Evolutionary conservation across 805 yeast genomes (phyloP).

Genomic region (Hanseniaspora valbyensis): DNA sequence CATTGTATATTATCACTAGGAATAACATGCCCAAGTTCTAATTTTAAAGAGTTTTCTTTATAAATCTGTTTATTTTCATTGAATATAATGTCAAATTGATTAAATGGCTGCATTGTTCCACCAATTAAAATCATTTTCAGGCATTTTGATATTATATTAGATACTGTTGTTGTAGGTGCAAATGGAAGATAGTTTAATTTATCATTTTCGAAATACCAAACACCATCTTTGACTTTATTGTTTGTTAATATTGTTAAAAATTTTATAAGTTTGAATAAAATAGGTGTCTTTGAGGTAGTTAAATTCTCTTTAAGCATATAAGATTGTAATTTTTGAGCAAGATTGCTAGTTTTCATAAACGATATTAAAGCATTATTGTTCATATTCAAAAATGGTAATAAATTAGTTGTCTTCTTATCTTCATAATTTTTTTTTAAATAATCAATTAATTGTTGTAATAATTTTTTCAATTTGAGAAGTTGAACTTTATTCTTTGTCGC

Average conservation of each 20-base stretch:
- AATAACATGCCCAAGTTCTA: slow-evolving; percentile 76
- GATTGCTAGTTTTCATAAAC: slow-evolving; percentile 56
- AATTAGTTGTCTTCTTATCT: slow-evolving; percentile 43
- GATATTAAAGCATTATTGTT: slow-evolving; percentile 57
- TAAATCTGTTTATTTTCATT: slow-evolving; percentile 43
- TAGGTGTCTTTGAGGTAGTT: slow-evolving; percentile 29
- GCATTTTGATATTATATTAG: slow-evolving; percentile 51
- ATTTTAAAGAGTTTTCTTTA: slow-evolving; percentile 35
- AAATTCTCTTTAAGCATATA: slow-evolving; percentile 36
- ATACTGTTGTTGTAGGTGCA: slow-evolving; percentile 66
- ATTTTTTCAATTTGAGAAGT: slow-evolving; percentile 48
- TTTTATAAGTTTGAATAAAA: slow-evolving; percentile 52
- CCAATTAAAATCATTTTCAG: slow-evolving; percentile 75
- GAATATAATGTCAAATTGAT: slow-evolving; percentile 39
- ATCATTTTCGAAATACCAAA: slow-evolving; percentile 45
- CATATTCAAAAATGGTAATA: slow-evolving; percentile 46
- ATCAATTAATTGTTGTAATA: slow-evolving; percentile 40
- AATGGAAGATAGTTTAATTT: slow-evolving; percentile 56
- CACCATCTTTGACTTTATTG: slow-evolving; percentile 45
- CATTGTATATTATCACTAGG: slow-evolving; percentile 59
- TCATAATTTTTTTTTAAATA: slow-evolving; percentile 35
- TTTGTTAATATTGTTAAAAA: slow-evolving; percentile 37
- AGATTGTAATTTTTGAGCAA: slow-evolving; percentile 72
- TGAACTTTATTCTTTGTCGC: slow-evolving; percentile 64
- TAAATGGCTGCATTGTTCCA: slow-evolving; percentile 86